phyloP scores from a whole-genome alignment of 2,329 filamentous ascomycete genomes.

The Ophiostoma quercus region DNA sequence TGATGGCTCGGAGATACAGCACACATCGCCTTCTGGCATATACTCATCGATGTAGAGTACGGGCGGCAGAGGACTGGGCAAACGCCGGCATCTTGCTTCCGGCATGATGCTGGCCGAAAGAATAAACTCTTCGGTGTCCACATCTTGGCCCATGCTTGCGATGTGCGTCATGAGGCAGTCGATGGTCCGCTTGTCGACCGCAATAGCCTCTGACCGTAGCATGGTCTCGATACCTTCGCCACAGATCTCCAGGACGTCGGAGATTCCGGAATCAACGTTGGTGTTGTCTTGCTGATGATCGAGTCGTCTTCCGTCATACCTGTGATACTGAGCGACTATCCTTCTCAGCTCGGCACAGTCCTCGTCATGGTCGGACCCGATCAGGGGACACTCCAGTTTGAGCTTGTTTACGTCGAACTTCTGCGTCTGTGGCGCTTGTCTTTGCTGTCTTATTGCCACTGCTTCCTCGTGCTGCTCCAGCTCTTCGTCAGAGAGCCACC shows the following conservation, averaged over 20 bases:
- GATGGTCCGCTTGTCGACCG: slow-evolving; percentile 19
- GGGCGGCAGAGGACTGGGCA: slow-evolving; percentile 23
- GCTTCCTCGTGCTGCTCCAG: background rate
- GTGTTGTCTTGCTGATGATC: background rate
- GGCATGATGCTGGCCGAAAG: too few relatives aligned
- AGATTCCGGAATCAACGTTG: background rate
- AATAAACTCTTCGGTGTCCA: background rate
- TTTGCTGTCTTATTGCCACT: background rate
- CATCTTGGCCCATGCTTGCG: background rate
- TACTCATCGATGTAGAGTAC: slow-evolving; percentile 5
- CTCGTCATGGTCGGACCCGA: background rate
- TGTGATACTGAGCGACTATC: background rate
- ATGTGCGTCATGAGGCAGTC: slow-evolving; percentile 3
- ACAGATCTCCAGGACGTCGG: background rate
- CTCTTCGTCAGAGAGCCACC: background rate
- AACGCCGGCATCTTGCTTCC: background rate
- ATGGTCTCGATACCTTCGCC: background rate
- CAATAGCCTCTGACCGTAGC: slow-evolving; percentile 17
- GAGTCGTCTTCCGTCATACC: background rate
- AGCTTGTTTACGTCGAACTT: background rate
- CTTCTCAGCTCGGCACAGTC: slow-evolving; percentile 23
- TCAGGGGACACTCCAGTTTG: background rate
- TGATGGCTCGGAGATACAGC: slow-evolving; percentile 23
- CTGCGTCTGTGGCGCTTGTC: background rate
- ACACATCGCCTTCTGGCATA: slow-evolving; percentile 20